Conservation (phyloP, 805 yeast species). For the Lipomyces yamadae region DNA sequence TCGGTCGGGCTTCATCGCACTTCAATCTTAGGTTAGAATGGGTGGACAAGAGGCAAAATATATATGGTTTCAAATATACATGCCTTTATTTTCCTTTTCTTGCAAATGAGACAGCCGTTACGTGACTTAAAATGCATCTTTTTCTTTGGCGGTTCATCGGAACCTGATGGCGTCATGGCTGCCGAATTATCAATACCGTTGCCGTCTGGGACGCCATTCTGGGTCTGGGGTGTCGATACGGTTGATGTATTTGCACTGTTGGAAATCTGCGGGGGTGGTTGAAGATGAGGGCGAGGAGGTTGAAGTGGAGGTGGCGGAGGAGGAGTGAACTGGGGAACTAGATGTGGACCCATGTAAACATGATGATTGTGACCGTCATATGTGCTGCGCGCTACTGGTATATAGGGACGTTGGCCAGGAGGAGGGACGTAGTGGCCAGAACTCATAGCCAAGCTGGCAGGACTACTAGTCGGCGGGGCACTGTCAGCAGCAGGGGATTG, state of each 20-base stretch:
- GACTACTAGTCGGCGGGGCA: background rate
- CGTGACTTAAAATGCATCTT: conserved; percentile 24
- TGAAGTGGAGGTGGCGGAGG: no score
- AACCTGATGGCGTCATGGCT: background rate
- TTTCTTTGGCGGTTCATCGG: conserved; percentile 12
- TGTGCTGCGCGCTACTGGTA: background rate
- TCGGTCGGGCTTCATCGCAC: conserved; percentile 30
- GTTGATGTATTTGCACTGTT: background rate
- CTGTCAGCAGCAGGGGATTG: background rate
- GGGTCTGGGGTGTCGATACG: background rate
- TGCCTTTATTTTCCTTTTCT: conserved; percentile 28
- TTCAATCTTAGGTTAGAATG: conserved; percentile 4
- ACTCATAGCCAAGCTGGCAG: background rate
- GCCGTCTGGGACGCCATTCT: background rate
- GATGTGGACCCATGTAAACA: background rate
- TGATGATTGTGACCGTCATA: background rate
- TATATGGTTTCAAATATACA: background rate
- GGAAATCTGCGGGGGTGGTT: background rate
- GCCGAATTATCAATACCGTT: background rate
- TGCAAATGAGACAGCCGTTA: conserved; percentile 26
- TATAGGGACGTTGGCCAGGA: background rate
- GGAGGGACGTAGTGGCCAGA: background rate
- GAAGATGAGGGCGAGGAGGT: background rate
- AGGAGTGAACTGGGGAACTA: background rate
- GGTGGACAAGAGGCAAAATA: no score